Evolutionary conservation across 331 rosid genomes (phyloP), one percentile per base, ranked within the genome.

Genomic region (Malus hybrid): DNA sequence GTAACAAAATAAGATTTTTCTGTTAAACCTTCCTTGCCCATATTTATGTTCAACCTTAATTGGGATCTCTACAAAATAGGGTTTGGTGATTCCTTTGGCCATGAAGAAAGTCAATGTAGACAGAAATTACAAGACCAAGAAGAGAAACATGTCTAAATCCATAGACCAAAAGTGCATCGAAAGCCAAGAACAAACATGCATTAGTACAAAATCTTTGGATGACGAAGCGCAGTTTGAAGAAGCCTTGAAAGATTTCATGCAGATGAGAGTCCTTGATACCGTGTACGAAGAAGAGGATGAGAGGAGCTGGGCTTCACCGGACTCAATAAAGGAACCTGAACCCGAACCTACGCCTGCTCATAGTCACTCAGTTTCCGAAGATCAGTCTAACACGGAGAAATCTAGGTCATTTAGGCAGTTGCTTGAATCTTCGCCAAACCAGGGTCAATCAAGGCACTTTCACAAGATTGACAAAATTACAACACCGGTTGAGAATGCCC

Each of bases 261-360:
- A 79, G 64, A 73, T 73, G 83, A 67, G 83, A 79, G 78, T 79
- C 44, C 79, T 73, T 10, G 83, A 73, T 60, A 79, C 75, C 0
- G 78, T 79, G 55, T 73, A 79, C 22, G 83, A 79, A 60, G 83
- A 73, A 65, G 83, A 73, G 71, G 83, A 80, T 7, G 83, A 80
- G 50, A 46, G n/a, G 79, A 80, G 79, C 76, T 73, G 79, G 76
- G 66, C 66, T 80, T 74, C 71, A 28, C 79, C 72, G 1, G 71
- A 74, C 18, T 7, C 70, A 33, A 67, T 69, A 27, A 75, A 73
- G 27, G 44, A 39, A 39, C 11, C 44, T 2, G 76, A 80, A 60
- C 67, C 66, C 1, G 71, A 79, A 16, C 18, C 63, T 34, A 33
- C 12, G 63, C 55, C 48, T 57, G 42, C 77, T 29, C 57, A 60